phyloP scores from a whole-genome alignment of 2,329 filamentous ascomycete species.

The Ophiostoma sp. region DNA sequence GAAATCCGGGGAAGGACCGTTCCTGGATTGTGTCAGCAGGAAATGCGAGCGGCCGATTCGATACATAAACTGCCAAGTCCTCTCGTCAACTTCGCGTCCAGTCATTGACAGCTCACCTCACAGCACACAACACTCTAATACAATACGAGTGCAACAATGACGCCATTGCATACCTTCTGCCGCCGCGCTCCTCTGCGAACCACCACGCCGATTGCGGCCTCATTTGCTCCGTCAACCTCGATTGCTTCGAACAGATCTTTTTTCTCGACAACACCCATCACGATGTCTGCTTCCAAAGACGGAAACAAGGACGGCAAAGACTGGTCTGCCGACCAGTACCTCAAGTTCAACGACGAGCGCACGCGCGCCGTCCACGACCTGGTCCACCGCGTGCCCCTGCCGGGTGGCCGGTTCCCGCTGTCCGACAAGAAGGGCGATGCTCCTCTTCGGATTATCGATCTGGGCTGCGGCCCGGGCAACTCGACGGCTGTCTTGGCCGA shows the following conservation, averaged over 20 bases:
- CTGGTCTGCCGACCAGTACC: conserved; percentile 60
- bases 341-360: conserved; percentile 55
- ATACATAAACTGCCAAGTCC: background rate
- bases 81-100: background rate
- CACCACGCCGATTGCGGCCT: background rate
- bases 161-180: conserved; percentile 17
- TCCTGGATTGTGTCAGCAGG: conserved; percentile 2
- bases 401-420: conserved; percentile 27
- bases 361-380: conserved; percentile 56
- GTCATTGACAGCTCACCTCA: no score
- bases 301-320: conserved; percentile 33
- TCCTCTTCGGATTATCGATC: conserved; percentile 50
- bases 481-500: conserved; percentile 51
- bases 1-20: background rate
- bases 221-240: background rate
- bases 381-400: conserved; percentile 47
- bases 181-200: conserved; percentile 11
- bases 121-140: background rate
- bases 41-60: background rate
- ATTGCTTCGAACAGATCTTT: background rate
- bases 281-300: background rate
- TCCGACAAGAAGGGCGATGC: background rate
- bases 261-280: background rate
- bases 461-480: conserved; percentile 63
- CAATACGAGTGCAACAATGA: background rate